A percentile compares a stretch with the other conserved stretches of the same genome.
These are phyloP conservation scores for Blastocystis hominis DNA, from an alignment of 352 stramenopile species.

Conservation along the genomic window DNA sequence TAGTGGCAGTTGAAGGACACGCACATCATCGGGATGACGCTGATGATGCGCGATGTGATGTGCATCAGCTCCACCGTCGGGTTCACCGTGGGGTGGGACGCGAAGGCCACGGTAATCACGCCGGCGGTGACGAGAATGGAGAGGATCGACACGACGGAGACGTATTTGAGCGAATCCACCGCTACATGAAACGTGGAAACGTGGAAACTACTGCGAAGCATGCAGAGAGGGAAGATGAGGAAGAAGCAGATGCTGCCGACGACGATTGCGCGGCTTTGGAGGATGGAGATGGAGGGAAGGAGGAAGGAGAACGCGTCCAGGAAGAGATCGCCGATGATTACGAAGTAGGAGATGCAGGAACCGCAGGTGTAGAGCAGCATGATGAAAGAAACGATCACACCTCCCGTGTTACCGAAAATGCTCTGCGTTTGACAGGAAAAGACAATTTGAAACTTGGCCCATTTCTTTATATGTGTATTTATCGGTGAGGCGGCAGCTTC, in stretches of 20 bases:
- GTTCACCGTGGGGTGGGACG: slow-evolving; percentile 3
- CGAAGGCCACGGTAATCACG: slow-evolving; percentile 11
- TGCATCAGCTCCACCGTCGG: slow-evolving; percentile 31
- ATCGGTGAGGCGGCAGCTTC: slow-evolving; percentile 32
- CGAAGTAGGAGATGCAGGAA: slow-evolving; percentile 57
- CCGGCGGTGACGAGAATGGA: slow-evolving; percentile 36
- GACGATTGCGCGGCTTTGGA: slow-evolving; percentile 51
- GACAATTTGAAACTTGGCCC: background rate
- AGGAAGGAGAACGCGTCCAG: slow-evolving; percentile 46
- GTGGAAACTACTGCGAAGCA: slow-evolving; percentile 10
- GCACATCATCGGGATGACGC: slow-evolving; percentile 52
- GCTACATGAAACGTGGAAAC: background rate
- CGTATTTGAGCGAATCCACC: slow-evolving; percentile 43
- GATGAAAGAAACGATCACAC: slow-evolving; percentile 42
- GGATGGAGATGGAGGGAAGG: background rate
- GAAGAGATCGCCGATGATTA: slow-evolving; percentile 54
- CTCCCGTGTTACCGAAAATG: slow-evolving; percentile 17
- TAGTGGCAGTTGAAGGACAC: slow-evolving; percentile 58
- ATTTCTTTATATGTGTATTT: slow-evolving; percentile 53
- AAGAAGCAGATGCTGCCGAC: slow-evolving; percentile 24
- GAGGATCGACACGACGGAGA: slow-evolving; percentile 32
- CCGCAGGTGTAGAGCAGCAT: slow-evolving; percentile 54
- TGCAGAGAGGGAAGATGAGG: slow-evolving; percentile 53
- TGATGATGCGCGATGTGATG: background rate
- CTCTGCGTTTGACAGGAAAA: background rate